A percentile compares a stretch with the other conserved stretches of the same genome.
Conservation (phyloP, 306 rosid genomes). For the Medicago truncatula region MtrunA17r5.0-ANR NC_053048.1:40759001-40759500, state of each 20-base stretch:
- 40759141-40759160: constrained; percentile 52
- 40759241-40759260: constrained; percentile 45
- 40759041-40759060: too few species aligned
- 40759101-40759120: constrained; percentile 68
- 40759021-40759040: too few species aligned
- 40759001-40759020: too few species aligned
- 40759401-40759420: too few species aligned
- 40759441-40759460: background rate
- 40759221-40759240: constrained; percentile 59
- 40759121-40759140: constrained; percentile 57
- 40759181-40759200: constrained; percentile 49
- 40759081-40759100: constrained; percentile 56
- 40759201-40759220: constrained; percentile 51
- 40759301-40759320: constrained; percentile 66
- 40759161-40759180: constrained; percentile 51
- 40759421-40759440: background rate
- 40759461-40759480: too few species aligned
- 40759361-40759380: background rate
- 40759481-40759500: too few species aligned
- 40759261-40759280: constrained; percentile 61
- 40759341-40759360: background rate
- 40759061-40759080: background rate
- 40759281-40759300: constrained; percentile 56
- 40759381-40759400: too few species aligned
- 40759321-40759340: constrained; percentile 60